Evolutionary conservation across 73 alveolate species (phyloP).

Genomic region (Vitrella brassicaformis): DNA sequence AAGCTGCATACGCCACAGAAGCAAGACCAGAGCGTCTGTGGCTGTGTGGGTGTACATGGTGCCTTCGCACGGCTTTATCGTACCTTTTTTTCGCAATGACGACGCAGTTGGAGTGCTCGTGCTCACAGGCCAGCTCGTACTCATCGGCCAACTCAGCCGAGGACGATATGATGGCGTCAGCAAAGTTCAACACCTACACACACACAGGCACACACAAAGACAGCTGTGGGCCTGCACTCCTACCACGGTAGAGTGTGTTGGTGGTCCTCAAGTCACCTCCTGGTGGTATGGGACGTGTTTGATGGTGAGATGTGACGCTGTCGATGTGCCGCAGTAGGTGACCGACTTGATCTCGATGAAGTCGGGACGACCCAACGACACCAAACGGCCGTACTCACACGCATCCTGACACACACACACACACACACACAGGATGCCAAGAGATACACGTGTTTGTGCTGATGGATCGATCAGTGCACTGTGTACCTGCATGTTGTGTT

Average conservation of each 20-base stretch:
- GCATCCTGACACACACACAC: too few species aligned
- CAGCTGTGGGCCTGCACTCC: too few species aligned
- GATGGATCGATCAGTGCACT: too few species aligned
- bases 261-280: slow-evolving; percentile 11
- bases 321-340: slow-evolving; percentile 34
- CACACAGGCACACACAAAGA: background rate
- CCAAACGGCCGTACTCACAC: background rate
- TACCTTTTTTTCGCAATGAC: background rate
- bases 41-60: background rate
- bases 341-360: slow-evolving; percentile 34
- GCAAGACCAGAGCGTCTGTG: too few species aligned
- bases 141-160: background rate
- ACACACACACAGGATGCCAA: too few species aligned
- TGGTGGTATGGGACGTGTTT: slow-evolving; percentile 22
- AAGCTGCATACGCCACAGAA: background rate
- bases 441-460: too few species aligned
- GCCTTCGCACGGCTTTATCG: background rate
- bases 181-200: background rate
- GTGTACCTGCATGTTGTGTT: too few species aligned
- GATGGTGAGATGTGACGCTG: slow-evolving; percentile 20
- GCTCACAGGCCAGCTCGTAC: slow-evolving; percentile 38
- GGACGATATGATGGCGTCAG: background rate
- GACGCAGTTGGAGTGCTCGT: slow-evolving; percentile 22
- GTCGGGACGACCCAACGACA: slow-evolving; percentile 18
- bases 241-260: too few species aligned